Evolutionary conservation across 805 yeast species (phyloP), one percentile per base, ranked within the genome.

Genomic region (Schwanniomyces vanrijiae): DNA sequence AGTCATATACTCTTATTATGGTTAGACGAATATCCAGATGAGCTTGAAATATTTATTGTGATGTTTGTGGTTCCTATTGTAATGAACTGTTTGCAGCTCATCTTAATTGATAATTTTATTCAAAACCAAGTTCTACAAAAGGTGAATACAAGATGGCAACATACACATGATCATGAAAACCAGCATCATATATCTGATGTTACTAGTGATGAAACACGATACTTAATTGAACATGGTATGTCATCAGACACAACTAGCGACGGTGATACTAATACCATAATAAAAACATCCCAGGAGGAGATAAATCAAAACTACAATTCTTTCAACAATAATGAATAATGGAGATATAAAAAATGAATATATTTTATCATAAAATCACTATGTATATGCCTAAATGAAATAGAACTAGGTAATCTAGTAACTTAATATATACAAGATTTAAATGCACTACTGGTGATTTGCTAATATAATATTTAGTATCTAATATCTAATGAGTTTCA

Each of bases 1-100:
- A 90, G 95, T 11, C 83, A 83, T 48, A 81, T 88, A 72, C 66
- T 90, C 28, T 70, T 92, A 21, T 81, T 88, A n/a, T 88, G 96
- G 94, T 80, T 94, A 4, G 84, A 86, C 56, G 80, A 80, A 44
- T 83, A 83, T 64, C 94, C 96, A 2, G 82, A 86, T 51, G 75
- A 73, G 50, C 52, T 90, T 33, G 96, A 94, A 63, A 88, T 92
- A 13, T 84, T 87, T 34, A 78, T 92, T 50, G 96, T 94, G 21
- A 86, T 92, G 83, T 80, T 94, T 60, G 78, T 88, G 7, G 86
- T 86, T 54, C 95, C 95, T 1, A 72, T 86, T 5, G 62, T 85
- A 49, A 76, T 88, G 78, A 88, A 88, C 61, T 78, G 86, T 51
- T 76, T 88, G 64, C 95, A 88, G 62, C 81, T 84, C 55, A 75